phyloP scores from a whole-genome alignment of 345 rosid genomes.

The Salix viminalis region DNA sequence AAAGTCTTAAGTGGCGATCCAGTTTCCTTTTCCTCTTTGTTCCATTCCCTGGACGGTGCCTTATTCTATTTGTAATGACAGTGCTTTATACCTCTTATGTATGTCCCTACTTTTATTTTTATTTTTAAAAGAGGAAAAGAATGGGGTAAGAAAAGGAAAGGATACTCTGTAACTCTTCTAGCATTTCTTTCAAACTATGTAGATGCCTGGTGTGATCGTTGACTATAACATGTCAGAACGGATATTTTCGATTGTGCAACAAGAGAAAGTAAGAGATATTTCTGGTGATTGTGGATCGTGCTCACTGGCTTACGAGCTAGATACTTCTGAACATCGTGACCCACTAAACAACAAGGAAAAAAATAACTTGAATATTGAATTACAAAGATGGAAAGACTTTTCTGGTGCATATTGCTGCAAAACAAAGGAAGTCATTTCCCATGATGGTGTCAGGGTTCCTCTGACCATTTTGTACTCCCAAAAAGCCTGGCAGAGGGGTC shows the following conservation, averaged over 20 bases:
- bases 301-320: slow-evolving; percentile 21
- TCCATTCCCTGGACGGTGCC: too few relatives aligned
- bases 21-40: too few relatives aligned
- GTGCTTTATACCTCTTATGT: too few relatives aligned
- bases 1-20: too few relatives aligned
- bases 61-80: too few relatives aligned
- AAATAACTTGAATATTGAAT: slow-evolving; percentile 14
- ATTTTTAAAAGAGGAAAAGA: neutral
- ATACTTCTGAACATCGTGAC: slow-evolving; percentile 11
- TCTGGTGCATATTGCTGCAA: slow-evolving; percentile 60
- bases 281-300: slow-evolving; percentile 22
- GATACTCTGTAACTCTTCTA: neutral
- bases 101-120: too few relatives aligned
- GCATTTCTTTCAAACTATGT: slow-evolving; percentile 17
- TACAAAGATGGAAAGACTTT: slow-evolving; percentile 47
- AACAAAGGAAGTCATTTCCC: slow-evolving; percentile 61
- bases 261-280: slow-evolving; percentile 46
- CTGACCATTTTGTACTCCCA: slow-evolving; percentile 71
- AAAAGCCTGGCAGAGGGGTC: slow-evolving; percentile 51
- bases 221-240: slow-evolving; percentile 71
- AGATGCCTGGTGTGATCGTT: slow-evolving; percentile 81
- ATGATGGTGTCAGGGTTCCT: slow-evolving; percentile 71
- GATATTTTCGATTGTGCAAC: slow-evolving; percentile 54
- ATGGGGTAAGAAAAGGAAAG: neutral
- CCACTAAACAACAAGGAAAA: slow-evolving; percentile 15